A percentile compares a stretch with the other conserved stretches of the same genome.
phyloP scores from a whole-genome alignment of 2,329 filamentous ascomycete genomes.

The Gyromitra esculenta region DNA sequence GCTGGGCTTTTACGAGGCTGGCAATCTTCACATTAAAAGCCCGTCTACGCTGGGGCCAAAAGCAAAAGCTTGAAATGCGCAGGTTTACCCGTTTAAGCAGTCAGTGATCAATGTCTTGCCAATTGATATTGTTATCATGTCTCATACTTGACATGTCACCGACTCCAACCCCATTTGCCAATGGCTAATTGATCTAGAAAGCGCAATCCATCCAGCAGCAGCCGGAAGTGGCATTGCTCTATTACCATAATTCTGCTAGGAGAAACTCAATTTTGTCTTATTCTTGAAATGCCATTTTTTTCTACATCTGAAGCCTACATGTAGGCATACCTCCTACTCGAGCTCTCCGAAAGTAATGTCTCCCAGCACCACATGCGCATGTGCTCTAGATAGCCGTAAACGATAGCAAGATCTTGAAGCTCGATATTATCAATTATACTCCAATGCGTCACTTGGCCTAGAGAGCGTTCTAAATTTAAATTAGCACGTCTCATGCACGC shows the following conservation, averaged over 20 bases:
- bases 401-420: no score
- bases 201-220: not conserved
- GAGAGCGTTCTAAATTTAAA: no score
- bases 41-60: not conserved
- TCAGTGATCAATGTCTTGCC: not conserved
- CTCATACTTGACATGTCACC: not conserved
- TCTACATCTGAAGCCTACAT: no score
- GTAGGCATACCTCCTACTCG: no score
- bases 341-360: no score
- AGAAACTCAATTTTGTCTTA: no score
- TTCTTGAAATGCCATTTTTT: no score
- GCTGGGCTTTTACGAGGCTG: not conserved
- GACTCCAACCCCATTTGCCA: not conserved
- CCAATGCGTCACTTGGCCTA: no score
- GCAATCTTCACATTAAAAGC: not conserved
- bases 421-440: no score
- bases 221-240: not conserved
- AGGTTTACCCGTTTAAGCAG: not conserved
- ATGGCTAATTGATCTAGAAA: not conserved
- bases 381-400: no score
- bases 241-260: not conserved
- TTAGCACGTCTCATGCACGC: not conserved
- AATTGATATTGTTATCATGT: not conserved
- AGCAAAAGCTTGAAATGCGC: not conserved
- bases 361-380: no score